These are phyloP conservation scores for Didymella exigua DNA, from an alignment of 2,329 filamentous ascomycete species.

Conservation along the genomic window DNA sequence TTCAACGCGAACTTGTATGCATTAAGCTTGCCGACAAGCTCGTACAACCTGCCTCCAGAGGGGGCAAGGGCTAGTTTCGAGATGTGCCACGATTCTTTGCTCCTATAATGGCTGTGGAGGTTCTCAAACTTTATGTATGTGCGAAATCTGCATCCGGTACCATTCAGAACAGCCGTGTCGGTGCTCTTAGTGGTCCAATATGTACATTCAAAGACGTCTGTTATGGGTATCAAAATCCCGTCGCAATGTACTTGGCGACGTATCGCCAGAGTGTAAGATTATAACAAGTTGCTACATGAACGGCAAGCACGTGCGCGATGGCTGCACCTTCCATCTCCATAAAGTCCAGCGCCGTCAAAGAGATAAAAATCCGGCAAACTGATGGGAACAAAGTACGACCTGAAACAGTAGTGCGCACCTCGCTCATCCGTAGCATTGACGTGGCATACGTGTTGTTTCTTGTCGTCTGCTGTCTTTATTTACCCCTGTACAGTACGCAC, in stretches of 20 bases:
- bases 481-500: slow-evolving; percentile 5
- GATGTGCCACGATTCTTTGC: neutral
- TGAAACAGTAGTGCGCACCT: neutral
- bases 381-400: neutral
- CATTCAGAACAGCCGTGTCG: neutral
- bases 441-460: neutral
- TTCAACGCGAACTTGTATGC: neutral
- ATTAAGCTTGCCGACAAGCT: neutral
- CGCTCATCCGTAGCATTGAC: neutral
- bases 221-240: neutral
- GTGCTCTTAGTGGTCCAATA: neutral
- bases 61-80: neutral
- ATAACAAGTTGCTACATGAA: neutral
- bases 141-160: neutral
- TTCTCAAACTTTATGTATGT: neutral
- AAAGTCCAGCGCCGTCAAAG: neutral
- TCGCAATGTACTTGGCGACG: neutral
- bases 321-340: neutral
- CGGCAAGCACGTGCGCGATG: neutral
- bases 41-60: neutral
- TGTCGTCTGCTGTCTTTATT: neutral
- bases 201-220: neutral
- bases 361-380: neutral
- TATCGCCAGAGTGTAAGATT: neutral
- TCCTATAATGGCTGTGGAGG: neutral